These are phyloP conservation scores for Lyophyllum semitale DNA, from an alignment of 768 basidiomycete genomes.

Conservation along the genomic window DNA sequence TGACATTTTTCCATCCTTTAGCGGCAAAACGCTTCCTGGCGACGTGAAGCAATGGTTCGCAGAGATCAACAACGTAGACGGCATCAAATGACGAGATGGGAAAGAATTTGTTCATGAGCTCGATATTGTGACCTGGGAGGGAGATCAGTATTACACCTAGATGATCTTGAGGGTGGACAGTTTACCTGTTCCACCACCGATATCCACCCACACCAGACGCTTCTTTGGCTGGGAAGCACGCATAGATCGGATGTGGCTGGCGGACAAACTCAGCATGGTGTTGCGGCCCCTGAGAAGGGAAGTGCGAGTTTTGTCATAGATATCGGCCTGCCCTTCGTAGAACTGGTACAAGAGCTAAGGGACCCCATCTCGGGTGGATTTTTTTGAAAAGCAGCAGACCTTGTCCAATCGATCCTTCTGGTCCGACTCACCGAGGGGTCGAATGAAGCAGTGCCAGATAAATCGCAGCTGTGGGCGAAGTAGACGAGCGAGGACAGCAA, in stretches of 20 bases:
- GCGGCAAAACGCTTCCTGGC: conserved; percentile 67
- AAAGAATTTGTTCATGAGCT: conserved; percentile 66
- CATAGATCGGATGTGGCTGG: conserved; percentile 58
- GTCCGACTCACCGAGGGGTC: conserved; percentile 38
- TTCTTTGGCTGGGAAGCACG: conserved; percentile 38
- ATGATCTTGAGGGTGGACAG: too few species aligned
- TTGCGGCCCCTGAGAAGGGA: conserved; percentile 66
- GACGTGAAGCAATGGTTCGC: conserved; percentile 68
- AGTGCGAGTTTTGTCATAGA: conserved; percentile 70
- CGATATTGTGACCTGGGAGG: conserved; percentile 54
- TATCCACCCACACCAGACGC: conserved; percentile 74
- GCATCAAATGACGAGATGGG: conserved; percentile 63
- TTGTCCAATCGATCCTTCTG: conserved; percentile 48
- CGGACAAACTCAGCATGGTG: conserved; percentile 71
- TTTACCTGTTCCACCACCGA: conserved; percentile 72
- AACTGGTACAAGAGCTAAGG: conserved; percentile 37
- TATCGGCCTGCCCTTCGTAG: conserved; percentile 67
- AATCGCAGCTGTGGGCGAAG: conserved; percentile 46
- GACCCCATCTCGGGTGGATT: too few species aligned
- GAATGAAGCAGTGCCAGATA: conserved; percentile 52
- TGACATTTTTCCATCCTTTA: conserved; percentile 74
- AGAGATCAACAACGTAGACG: conserved; percentile 74
- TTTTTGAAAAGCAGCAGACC: conserved; percentile 30
- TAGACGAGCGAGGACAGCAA: conserved; percentile 14
- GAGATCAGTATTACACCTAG: too few species aligned